phyloP scores from a whole-genome alignment of 148 eudicot species.

The Rhododendron ovatum region DNA sequence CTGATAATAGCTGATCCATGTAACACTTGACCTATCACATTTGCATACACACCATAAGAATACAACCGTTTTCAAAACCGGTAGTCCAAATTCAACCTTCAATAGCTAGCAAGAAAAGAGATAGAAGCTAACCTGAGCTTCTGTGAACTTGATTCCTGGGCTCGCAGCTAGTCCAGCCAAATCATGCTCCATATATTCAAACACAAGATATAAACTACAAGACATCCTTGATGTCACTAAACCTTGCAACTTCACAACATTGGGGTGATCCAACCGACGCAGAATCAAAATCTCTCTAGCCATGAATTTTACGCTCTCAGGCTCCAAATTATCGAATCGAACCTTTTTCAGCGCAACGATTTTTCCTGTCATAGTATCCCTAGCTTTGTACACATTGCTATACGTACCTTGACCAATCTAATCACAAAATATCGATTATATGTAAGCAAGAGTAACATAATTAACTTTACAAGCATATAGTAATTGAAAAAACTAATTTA shows the following conservation, averaged over 20 bases:
- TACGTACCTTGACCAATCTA: constrained; percentile 96
- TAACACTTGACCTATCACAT: constrained; percentile 69
- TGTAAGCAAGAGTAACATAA: constrained; percentile 6
- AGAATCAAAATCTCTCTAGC: constrained; percentile 78
- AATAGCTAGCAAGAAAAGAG: background rate
- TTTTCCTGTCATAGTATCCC: constrained; percentile 61
- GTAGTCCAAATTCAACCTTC: background rate
- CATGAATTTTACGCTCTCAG: constrained; percentile 86
- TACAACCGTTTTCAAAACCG: background rate
- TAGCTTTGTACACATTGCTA: constrained; percentile 89
- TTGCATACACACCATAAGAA: background rate
- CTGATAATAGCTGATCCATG: constrained; percentile 76
- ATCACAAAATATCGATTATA: constrained; percentile 16
- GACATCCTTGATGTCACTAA: constrained; percentile 81
- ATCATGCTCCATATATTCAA: constrained; percentile 88
- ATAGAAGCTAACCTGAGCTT: constrained; percentile 56
- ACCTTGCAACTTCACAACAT: constrained; percentile 73
- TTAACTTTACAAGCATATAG: background rate
- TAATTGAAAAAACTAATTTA: background rate
- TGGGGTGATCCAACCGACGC: constrained; percentile 74
- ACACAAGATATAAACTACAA: constrained; percentile 81
- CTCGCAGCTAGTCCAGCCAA: constrained; percentile 82
- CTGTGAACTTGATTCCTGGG: constrained; percentile 64
- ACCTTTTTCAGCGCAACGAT: constrained; percentile 85
- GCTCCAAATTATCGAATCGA: constrained; percentile 86